Conservation (phyloP, 163 green algal species). For the Chlorella variabilis region DNA sequence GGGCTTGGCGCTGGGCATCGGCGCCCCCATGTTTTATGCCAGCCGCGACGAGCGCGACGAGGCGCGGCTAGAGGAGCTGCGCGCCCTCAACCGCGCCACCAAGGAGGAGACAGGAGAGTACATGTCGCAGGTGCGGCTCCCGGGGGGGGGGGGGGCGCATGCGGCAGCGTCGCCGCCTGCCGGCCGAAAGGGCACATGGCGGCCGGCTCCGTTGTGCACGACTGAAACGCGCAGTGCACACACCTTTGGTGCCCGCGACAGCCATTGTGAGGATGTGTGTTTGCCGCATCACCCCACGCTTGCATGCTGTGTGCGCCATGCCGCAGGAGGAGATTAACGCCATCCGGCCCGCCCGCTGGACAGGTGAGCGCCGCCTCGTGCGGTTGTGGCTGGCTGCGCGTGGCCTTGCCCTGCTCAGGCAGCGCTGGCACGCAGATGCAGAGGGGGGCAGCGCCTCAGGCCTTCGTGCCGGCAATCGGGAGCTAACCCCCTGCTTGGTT, state of each 20-base stretch:
- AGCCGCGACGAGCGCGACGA: conserved; percentile 58
- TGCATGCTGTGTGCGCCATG: too few species aligned
- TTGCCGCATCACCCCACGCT: too few species aligned
- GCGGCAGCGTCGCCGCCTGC: too few species aligned
- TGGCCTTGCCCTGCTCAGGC: background rate
- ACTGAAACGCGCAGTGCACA: too few species aligned
- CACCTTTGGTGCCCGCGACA: too few species aligned
- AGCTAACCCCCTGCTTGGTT: too few species aligned
- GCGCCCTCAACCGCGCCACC: conserved; percentile 63
- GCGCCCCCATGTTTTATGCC: conserved; percentile 65
- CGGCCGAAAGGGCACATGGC: too few species aligned
- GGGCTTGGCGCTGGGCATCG: conserved; percentile 60
- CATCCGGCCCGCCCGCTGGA: conserved; percentile 63
- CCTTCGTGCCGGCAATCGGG: too few species aligned
- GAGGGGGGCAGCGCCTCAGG: too few species aligned
- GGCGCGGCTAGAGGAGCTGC: conserved; percentile 59
- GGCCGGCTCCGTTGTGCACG: background rate
- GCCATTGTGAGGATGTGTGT: background rate
- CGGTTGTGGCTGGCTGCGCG: background rate
- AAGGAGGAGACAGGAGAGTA: conserved; percentile 71
- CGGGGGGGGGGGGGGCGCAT: too few species aligned
- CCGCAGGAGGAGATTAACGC: conserved; percentile 59
- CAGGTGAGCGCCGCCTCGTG: conserved; percentile 21
- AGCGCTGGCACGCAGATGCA: background rate
- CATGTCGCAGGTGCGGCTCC: conserved; percentile 55